Base-by-base conservation (phyloP, 2,329 filamentous ascomycete species). In the Ceratocystis huliohia region DNA sequence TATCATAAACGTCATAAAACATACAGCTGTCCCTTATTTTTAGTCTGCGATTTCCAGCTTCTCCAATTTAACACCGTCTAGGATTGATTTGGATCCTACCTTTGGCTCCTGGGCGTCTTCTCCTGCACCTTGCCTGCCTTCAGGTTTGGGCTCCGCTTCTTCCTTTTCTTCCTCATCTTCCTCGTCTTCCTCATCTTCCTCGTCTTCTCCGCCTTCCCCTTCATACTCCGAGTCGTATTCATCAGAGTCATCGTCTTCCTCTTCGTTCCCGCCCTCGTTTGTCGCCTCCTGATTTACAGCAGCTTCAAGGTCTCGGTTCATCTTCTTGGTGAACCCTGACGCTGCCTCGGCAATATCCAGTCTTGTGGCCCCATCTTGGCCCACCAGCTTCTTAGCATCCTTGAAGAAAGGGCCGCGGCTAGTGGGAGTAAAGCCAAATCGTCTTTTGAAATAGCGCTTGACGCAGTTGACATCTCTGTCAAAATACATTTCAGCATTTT, bases 401-500 rank as follows among this genome's bases (percentile, higher is more conserved):
- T 85, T 84, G 76, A 91, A 96, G 74, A 88, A 90, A 0, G 94
- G 95, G 0, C 94, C 95, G 0, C 87, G 84, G 69, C 88, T 84
- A 48, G 92, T 88, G 73, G 86, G 88, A 2, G 85, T 85, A 74
- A 97, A 99, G 70, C 91, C 87, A 75, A 96, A 99, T 37, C 91
- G 85, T 25, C 92, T 82, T 73, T 89, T 82, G 73, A 99, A 99
- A 75, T 96, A 99, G 41, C 89, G 85, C 78, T 96, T 97, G 72
- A 99, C 88, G 76, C 95, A 99, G 69, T 89, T 86, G 15, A 99
- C 92, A 72, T 99, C 94, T 69, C 94, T 87, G 74, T 97, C 89
- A 75, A 99, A 99, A 76, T 99, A 97, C 84, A 92, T 95, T 73
- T 96, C 88, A 20, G 94, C 95, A 73, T 99, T 96, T 45, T 81